A percentile compares a stretch with the other conserved stretches of the same genome.
These are phyloP conservation scores for Penicillium arizonense DNA, from an alignment of 495 filamentous ascomycete species.

Conservation along the genomic window DNA sequence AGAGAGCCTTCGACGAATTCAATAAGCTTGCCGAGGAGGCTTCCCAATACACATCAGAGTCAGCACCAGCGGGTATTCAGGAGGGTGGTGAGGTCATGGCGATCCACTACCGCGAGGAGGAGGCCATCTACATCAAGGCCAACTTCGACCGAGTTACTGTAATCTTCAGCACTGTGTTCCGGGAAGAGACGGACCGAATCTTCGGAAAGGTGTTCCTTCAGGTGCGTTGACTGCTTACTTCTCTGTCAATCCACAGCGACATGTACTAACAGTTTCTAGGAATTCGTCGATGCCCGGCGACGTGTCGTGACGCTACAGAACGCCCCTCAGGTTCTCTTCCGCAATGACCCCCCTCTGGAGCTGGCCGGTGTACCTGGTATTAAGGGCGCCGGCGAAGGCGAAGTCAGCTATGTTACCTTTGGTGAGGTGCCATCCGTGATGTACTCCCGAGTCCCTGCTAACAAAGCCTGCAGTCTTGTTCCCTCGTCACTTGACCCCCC, in stretches of 20 bases:
- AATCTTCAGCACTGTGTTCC: constrained; percentile 97
- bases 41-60: constrained; percentile 84
- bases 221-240: constrained; percentile 23
- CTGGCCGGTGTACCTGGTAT: constrained; percentile 83
- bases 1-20: constrained; percentile 92
- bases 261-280: constrained; percentile 41
- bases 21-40: constrained; percentile 81
- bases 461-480: constrained; percentile 72
- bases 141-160: constrained; percentile 96
- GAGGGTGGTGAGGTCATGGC: constrained; percentile 94
- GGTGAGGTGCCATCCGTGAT: constrained; percentile 46
- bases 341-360: constrained; percentile 91
- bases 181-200: constrained; percentile 94
- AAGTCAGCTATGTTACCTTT: constrained; percentile 97
- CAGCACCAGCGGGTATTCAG: constrained; percentile 80
- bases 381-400: constrained; percentile 64
- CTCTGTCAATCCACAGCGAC: background rate
- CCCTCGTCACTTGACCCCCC: constrained; percentile 86
- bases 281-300: constrained; percentile 94
- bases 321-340: constrained; percentile 95
- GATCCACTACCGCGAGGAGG: constrained; percentile 96
- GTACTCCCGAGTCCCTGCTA: background rate
- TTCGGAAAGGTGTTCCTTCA: constrained; percentile 95
- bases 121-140: constrained; percentile 99
- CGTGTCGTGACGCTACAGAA: constrained; percentile 85